Conservation (phyloP, 2,329 filamentous ascomycete species). For the Raffaelea albimanens region DNA sequence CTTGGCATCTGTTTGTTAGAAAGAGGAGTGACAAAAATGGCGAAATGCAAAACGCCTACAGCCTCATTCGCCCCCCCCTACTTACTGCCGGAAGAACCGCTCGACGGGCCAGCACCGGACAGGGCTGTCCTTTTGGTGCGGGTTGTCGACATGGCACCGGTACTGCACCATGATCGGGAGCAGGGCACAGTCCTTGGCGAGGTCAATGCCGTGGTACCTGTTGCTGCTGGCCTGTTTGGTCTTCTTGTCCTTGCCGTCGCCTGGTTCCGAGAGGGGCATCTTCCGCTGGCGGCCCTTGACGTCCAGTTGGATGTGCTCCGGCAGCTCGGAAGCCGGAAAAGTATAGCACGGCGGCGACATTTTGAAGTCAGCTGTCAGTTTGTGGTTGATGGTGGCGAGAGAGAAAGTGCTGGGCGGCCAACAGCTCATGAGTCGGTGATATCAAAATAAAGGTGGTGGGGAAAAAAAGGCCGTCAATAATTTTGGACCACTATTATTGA, state of each 20-base stretch:
- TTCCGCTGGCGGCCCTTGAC: constrained; percentile 44
- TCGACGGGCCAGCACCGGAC: constrained; percentile 49
- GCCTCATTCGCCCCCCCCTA: no score
- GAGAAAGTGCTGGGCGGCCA: no score
- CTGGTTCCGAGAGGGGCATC: constrained; percentile 18
- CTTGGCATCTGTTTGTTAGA: constrained; percentile 38
- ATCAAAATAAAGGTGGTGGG: no score
- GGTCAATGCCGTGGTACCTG: constrained; percentile 29
- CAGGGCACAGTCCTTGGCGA: constrained; percentile 43
- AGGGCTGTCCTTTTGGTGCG: constrained; percentile 32
- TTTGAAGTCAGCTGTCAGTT: no score
- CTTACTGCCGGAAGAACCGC: constrained; percentile 52
- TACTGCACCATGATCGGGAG: constrained; percentile 49
- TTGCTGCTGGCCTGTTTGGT: no score
- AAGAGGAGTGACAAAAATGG: not conserved
- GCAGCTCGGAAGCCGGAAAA: constrained; percentile 44
- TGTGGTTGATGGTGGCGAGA: no score
- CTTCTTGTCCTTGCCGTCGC: not conserved
- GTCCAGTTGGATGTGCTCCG: constrained; percentile 37
- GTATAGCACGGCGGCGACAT: constrained; percentile 52
- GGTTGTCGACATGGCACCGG: constrained; percentile 44
- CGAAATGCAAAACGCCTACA: not conserved
- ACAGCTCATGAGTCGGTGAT: no score
- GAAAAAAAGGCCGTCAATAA: no score
- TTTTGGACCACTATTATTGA: no score